Base-by-base conservation (phyloP, 208 protist species). In the Trypanosoma theileri region DNA sequence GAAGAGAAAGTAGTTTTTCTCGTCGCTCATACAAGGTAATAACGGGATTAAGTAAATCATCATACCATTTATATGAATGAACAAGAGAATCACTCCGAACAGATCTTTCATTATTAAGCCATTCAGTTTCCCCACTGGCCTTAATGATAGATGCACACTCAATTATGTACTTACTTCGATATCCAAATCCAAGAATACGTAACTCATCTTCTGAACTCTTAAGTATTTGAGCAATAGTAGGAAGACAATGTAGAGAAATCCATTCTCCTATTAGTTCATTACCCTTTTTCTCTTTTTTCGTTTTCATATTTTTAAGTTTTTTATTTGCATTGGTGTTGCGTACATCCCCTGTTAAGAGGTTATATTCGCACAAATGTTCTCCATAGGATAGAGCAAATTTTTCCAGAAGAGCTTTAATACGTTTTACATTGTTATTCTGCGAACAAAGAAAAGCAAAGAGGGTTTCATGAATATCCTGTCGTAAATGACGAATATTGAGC, bases 341-440 rank as follows among this genome's bases (percentile, higher is more conserved):
- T 0, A 84, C 77, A 17, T 79, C 71, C 8, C 79, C 81, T 0
- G 60, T 87, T 12, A 24, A 17, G 46, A 81, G 31, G 45, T 85
- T 48, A 8, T 87, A 78, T 26, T 79, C 67, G 53, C 85, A 89
- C 21, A 93, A 72, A 46, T 77, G 72, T n/a, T 76, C 59, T 0
- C 88, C 88, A 65, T 81, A 91, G 14, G 28, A 35, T 3, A 63
- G 51, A 53, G 72, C 69, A 31, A 94, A 56, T 10, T 55, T 58
- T 54, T 91, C 73, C 14, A 94, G 45, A 71, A 94, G 86, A 12
- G 59, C 41, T 0, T 77, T 90, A 24, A 94, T 94, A 44, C 88
- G 88, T 51, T 75, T 71, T 13, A 94, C 74, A 56, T 91, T 80
- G 66, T 94, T 94, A 62, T 94, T 94, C 66, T 94, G 88, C 42